phyloP scores from a whole-genome alignment of 2,329 filamentous ascomycete species.

The Aspergillus ibericus region DNA sequence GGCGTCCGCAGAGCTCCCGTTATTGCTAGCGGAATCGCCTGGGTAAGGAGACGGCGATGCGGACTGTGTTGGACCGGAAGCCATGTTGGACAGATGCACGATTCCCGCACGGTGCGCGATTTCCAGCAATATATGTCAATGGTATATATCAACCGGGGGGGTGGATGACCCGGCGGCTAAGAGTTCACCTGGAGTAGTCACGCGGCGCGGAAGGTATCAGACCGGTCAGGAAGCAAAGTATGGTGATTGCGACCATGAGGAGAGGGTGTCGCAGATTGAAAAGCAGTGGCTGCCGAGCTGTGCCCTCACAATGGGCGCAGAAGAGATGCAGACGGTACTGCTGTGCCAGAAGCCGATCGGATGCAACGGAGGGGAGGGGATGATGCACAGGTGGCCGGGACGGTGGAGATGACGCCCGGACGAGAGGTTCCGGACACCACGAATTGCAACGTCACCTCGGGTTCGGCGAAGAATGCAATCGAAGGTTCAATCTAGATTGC shows the following conservation, averaged over 20 bases:
- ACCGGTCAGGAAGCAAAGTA: slow-evolving; percentile 6
- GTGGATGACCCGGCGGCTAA: neutral
- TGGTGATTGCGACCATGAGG: slow-evolving; percentile 16
- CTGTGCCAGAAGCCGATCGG: neutral
- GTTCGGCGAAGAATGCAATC: neutral
- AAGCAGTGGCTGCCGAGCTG: neutral
- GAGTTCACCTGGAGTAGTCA: slow-evolving; percentile 4
- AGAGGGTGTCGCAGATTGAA: neutral
- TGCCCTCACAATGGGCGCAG: neutral
- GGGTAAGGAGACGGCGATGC: slow-evolving; percentile 8
- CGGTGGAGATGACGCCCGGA: neutral
- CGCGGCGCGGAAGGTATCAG: slow-evolving; percentile 7
- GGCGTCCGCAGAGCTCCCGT: slow-evolving; percentile 17
- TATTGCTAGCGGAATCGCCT: slow-evolving; percentile 15
- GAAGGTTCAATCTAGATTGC: neutral
- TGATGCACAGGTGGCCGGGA: neutral
- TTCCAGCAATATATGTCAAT: neutral
- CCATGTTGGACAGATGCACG: slow-evolving; percentile 12
- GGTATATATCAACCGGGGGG: neutral
- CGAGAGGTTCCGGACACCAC: neutral
- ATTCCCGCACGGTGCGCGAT: neutral
- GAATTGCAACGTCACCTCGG: neutral
- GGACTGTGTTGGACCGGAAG: slow-evolving; percentile 9
- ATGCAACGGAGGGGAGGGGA: neutral
- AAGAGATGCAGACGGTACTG: neutral